phyloP scores from a whole-genome alignment of 768 basidiomycete species.

The Tephrocybe sp. region DNA sequence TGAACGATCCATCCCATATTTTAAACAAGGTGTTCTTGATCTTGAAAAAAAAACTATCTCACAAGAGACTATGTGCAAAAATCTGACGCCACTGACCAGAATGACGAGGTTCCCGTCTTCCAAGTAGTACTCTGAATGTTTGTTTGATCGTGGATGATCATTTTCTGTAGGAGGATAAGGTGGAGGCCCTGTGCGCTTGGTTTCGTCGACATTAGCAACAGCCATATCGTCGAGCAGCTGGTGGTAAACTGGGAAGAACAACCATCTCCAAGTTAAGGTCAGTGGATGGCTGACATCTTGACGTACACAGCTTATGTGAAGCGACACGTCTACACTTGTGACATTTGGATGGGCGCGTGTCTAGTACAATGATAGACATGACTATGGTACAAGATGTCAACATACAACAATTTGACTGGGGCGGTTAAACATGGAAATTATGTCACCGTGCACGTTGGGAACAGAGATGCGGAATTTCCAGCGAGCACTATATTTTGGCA shows the following conservation, averaged over 20 bases:
- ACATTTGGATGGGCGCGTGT: neutral
- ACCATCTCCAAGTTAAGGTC: neutral
- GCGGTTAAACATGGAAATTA: conserved; percentile 14
- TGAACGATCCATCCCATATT: conserved; percentile 15
- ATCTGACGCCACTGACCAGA: conserved; percentile 8
- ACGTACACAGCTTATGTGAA: neutral
- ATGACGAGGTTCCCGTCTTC: conserved; percentile 27
- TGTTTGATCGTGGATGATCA: neutral
- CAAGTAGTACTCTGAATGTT: conserved; percentile 20
- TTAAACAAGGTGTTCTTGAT: conserved; percentile 19
- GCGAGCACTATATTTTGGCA: conserved; percentile 54
- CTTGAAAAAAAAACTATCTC: conserved; percentile 6
- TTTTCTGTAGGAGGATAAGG: conserved; percentile 3
- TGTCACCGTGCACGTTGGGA: conserved; percentile 36
- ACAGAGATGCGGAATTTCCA: conserved; percentile 43
- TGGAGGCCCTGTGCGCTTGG: neutral
- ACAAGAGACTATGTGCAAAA: neutral
- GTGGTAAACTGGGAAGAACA: too few species aligned
- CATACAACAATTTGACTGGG: too few species aligned
- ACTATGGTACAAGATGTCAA: neutral
- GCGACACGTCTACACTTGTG: neutral
- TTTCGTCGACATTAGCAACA: neutral
- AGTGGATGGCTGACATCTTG: neutral
- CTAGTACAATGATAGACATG: neutral
- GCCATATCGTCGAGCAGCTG: conserved; percentile 1